Evolutionary conservation across 148 eudicot species (phyloP), one percentile per base, ranked within the genome.

Genomic region (Camellia sinensis): DNA sequence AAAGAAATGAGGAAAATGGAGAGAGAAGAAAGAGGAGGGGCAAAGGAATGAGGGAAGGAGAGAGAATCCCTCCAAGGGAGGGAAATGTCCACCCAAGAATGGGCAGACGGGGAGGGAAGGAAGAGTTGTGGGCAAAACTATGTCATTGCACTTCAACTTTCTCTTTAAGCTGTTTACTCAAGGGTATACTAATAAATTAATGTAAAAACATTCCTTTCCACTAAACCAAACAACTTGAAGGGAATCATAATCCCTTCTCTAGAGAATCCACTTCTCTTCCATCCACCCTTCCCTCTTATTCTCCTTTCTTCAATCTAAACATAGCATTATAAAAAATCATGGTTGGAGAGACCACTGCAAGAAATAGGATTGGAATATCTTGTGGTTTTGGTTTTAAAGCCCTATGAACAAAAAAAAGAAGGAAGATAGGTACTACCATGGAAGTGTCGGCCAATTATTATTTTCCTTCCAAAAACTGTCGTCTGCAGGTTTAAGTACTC

Each of bases 331-430:
- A 54, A 10, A 54, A 0, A 63, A 63, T 63, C 37, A 19, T 63
- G 67, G 29, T 21, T n/a, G 67, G 67, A 63, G 37, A 63, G 67
- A 9, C 67, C 67, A 63, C 10, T 63, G 67, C 67, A 63, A 63
- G 37, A 63, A 63, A 10, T 63, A 63, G 19, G 67, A 14, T 6
- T 6, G 37, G 10, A 1, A 63, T 63, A 21, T 63, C 17, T 17
- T n/a, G 29, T 2, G 10, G 52, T 63, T 21, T 7, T 63, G 67
- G 37, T 63, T 63, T 63, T 21, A 63, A 6, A 63, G 29, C 37
- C 43, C 15, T 50, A 22, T 22, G 61, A 72, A 72, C 45, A 1
- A 5, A 53, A 19, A 71, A 56, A 18, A 60, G 18, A 72, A 7
- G 37, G 67, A 19, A 63, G 7, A 11, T 21, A 1, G 37, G 37